Conservation (phyloP, 2,329 filamentous ascomycete species). For the Gaeumannomyces tritici region DNA sequence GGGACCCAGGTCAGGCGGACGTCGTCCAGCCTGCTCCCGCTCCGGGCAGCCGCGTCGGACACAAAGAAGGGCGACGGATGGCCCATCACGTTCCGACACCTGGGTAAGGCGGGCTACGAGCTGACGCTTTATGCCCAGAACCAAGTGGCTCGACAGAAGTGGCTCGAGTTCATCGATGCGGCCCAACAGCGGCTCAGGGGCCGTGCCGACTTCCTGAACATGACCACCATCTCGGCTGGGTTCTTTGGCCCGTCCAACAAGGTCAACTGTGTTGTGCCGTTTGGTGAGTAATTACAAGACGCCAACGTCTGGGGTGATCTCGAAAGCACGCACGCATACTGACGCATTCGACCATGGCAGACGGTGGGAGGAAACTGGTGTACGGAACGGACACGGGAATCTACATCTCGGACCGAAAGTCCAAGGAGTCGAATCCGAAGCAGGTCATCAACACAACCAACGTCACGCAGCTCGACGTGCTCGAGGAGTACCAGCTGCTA, state of each 20-base stretch:
- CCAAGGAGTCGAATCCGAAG: slow-evolving; percentile 65
- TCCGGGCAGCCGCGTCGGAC: slow-evolving; percentile 35
- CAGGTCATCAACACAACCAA: slow-evolving; percentile 77
- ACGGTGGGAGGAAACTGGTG: slow-evolving; percentile 89
- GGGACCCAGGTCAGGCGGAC: slow-evolving; percentile 74
- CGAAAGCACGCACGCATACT: neutral
- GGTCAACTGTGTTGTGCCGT: slow-evolving; percentile 90
- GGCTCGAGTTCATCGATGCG: slow-evolving; percentile 89
- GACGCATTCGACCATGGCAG: slow-evolving; percentile 30
- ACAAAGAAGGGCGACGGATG: slow-evolving; percentile 66
- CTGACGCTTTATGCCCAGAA: slow-evolving; percentile 81
- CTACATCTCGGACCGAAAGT: slow-evolving; percentile 83
- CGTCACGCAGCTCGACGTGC: slow-evolving; percentile 90
- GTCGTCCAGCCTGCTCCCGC: slow-evolving; percentile 71
- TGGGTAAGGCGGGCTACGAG: slow-evolving; percentile 93
- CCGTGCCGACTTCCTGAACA: slow-evolving; percentile 85
- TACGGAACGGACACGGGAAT: slow-evolving; percentile 93
- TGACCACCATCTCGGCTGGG: slow-evolving; percentile 47
- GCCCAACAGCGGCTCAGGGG: slow-evolving; percentile 82
- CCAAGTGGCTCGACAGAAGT: slow-evolving; percentile 82
- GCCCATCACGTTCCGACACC: slow-evolving; percentile 91
- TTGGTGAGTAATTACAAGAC: slow-evolving; percentile 46
- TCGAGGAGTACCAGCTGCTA: slow-evolving; percentile 89
- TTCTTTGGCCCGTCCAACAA: slow-evolving; percentile 62
- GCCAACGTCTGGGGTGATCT: neutral